Base-by-base conservation (phyloP, 495 filamentous ascomycete species). In the Penicillium cinerascens region DNA sequence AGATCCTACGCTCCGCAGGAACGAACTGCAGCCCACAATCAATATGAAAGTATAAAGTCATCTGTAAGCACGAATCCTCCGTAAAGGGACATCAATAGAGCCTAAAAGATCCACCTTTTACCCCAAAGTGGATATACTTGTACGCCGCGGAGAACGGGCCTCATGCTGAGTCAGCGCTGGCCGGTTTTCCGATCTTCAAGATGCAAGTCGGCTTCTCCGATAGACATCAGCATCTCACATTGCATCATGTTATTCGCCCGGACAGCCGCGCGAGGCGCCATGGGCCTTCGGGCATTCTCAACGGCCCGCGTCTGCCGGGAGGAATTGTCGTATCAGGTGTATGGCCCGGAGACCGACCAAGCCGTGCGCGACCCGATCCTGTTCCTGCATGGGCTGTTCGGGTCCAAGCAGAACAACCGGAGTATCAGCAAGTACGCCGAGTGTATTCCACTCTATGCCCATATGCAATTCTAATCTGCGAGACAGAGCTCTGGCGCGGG, bases 361-460 rank as follows among this genome's bases (percentile, higher is more conserved):
- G 54, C 55, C 35, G 59, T 51, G 33, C 65, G 66, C 17, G 78
- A 79, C 41, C 90, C 93, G 1, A 87, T 98, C 51, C 70, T 98
- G 56, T 82, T 98, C 54, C 80, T 97, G 69, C 93, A 98, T 68
- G 93, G 93, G 4, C 78, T 98, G 15, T 97, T 98, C 65, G 93
- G 93, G 20, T 95, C 89, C 37, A 97, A 95, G 72, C 88, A 89
- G 77, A 98, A 98, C 61, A 93, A 97, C 64, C 74, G 92, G 70
- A 91, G 82, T 69, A 93, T 98, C 55, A 95, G 92, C 84, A 95
- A 91, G 93, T 97, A 82, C 78, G 89, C 6, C 20, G 17, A n/a
- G 21, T 2, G 11, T 5, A 15, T 1, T 22, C 4, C 15, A 0
- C 3, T 27, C 10, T 15, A 15, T 3, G 13, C 6, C 1, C 2